Percentiles rank a stretch among this genome's conserved stretches.
Conservation (phyloP, 1,284 basidiomycete genomes). For the Leccinum pseudoinsigne region DNA sequence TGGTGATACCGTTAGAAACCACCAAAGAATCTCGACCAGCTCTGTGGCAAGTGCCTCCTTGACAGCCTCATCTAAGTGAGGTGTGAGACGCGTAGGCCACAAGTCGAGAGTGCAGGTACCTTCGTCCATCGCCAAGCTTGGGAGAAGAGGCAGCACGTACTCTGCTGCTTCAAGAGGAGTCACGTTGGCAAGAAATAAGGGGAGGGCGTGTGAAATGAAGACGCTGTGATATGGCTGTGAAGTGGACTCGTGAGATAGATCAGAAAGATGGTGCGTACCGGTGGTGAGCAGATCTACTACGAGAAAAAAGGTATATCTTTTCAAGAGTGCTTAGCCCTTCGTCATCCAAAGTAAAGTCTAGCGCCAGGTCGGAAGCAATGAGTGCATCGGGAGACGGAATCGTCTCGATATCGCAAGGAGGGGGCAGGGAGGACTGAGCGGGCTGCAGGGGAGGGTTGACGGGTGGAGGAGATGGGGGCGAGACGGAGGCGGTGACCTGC, state of each 20-base stretch:
- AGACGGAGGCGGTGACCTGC: slow-evolving; percentile 17
- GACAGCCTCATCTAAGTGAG: slow-evolving; percentile 76
- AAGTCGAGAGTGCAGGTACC: slow-evolving; percentile 45
- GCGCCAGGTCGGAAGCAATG: slow-evolving; percentile 37
- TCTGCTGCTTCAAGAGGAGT: slow-evolving; percentile 89
- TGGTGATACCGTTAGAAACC: slow-evolving; percentile 72
- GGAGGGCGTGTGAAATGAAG: slow-evolving; percentile 82
- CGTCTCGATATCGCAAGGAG: slow-evolving; percentile 29
- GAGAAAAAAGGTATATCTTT: slow-evolving; percentile 88
- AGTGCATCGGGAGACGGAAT: slow-evolving; percentile 32
- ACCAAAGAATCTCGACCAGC: slow-evolving; percentile 88
- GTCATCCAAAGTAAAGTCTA: slow-evolving; percentile 62
- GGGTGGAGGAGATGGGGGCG: slow-evolving; percentile 29
- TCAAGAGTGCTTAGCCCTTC: slow-evolving; percentile 81
- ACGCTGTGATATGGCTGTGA: slow-evolving; percentile 42
- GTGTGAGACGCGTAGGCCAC: slow-evolving; percentile 13
- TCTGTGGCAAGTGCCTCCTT: slow-evolving; percentile 89
- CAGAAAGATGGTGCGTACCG: slow-evolving; percentile 36
- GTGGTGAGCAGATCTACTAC: slow-evolving; percentile 85
- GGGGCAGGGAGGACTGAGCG: slow-evolving; percentile 5
- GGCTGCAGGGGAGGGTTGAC: slow-evolving; percentile 16
- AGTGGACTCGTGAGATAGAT: slow-evolving; percentile 7
- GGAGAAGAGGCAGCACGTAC: slow-evolving; percentile 91
- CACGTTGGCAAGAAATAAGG: slow-evolving; percentile 72
- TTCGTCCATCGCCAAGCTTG: slow-evolving; percentile 85